These are phyloP conservation scores for Musa balbisiana DNA, from an alignment of 202 grass and related monocot species.

Conservation along the genomic window DNA sequence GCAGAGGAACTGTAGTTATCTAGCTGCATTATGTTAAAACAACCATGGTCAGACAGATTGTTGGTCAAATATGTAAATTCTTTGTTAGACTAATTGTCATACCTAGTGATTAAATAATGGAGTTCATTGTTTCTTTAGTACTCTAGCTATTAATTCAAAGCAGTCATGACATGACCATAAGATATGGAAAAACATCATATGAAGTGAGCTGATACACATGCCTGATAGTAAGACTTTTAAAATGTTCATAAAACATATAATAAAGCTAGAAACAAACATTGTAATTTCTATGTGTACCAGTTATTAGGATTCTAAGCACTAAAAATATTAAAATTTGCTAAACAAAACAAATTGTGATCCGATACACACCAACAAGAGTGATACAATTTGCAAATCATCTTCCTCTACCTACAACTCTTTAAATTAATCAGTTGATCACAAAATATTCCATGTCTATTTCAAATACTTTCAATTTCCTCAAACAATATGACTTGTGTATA, in stretches of 20 bases:
- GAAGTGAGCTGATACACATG: background rate
- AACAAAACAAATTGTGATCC: no score
- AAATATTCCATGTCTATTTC: no score
- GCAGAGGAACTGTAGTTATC: slow-evolving; percentile 34
- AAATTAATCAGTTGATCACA: no score
- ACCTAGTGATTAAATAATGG: background rate
- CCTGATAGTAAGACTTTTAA: background rate
- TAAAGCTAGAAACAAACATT: background rate
- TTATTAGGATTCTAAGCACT: no score
- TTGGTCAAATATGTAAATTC: background rate
- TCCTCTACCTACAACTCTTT: no score
- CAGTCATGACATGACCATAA: background rate
- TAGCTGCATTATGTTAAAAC: slow-evolving; percentile 28
- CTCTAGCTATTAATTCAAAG: background rate
- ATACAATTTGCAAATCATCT: no score
- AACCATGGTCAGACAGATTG: slow-evolving; percentile 3
- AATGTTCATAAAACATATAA: background rate
- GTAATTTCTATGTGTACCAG: no score
- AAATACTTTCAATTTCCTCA: no score
- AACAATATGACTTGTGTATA: no score
- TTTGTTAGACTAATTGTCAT: background rate
- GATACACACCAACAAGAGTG: no score
- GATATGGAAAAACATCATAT: background rate
- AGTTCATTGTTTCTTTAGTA: no score
- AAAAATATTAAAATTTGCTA: no score